A percentile compares a stretch with the other conserved stretches of the same genome.
Evolutionary conservation across 352 stramenopile genomes (phyloP).

Genomic region (Globisporangium camurandrum): DNA sequence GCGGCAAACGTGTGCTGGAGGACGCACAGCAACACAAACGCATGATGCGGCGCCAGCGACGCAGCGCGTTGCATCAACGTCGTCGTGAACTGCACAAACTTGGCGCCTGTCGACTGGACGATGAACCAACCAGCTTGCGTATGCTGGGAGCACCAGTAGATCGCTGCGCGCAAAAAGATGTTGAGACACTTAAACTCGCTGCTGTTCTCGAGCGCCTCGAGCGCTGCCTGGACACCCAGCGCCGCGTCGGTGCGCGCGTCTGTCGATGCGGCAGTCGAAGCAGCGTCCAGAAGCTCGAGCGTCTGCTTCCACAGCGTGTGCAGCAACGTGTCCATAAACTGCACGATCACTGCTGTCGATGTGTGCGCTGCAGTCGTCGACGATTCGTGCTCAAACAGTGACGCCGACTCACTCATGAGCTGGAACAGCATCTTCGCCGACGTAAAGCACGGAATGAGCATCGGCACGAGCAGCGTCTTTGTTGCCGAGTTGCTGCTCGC

Average conservation of each 20-base stretch:
- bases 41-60: conserved; percentile 13
- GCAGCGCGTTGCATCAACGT: conserved; percentile 23
- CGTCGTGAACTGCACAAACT: conserved; percentile 44
- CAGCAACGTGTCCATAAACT: conserved; percentile 58
- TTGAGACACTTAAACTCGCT: conserved; percentile 80
- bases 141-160: conserved; percentile 70
- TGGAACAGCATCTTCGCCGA: conserved; percentile 81
- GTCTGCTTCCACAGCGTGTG: conserved; percentile 40
- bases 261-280: background rate
- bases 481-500: conserved; percentile 22
- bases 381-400: conserved; percentile 14
- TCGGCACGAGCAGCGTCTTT: conserved; percentile 65
- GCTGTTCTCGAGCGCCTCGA: conserved; percentile 40
- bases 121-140: conserved; percentile 45
- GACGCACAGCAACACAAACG: conserved; percentile 17
- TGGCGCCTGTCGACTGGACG: conserved; percentile 38
- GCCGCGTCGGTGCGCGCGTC: conserved; percentile 7
- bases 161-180: conserved; percentile 51
- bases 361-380: conserved; percentile 7
- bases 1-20: conserved; percentile 56
- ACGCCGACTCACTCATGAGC: conserved; percentile 48
- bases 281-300: conserved; percentile 12
- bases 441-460: conserved; percentile 79
- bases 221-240: conserved; percentile 7
- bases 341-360: conserved; percentile 14